Base-by-base conservation (phyloP, 2,329 filamentous ascomycete species). In the Trichoderma sp. region DNA sequence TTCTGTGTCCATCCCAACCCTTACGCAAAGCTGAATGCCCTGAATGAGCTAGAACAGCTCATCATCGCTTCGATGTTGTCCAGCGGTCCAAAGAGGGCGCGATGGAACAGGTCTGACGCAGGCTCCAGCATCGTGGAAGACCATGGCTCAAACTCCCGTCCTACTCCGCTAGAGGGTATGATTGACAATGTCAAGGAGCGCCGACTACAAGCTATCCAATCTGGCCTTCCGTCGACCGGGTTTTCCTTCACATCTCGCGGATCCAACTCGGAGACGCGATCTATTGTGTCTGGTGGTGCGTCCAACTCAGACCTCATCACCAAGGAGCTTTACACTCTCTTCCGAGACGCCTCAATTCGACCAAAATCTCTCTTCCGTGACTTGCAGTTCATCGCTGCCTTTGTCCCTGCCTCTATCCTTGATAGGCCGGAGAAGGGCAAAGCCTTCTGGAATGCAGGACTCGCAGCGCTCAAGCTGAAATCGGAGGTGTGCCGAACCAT, bases 1-100 rank as follows among this genome's bases (percentile, higher is more conserved):
- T 97, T 99, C 76, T 94, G 93, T 55, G 93, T 95, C 4, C 93
- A 97, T 75, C 93, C 93, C 0, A 97, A 96, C 78, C 96, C 96
- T 0, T 92, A 92, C 75, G 87, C 89, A 26, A 99, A 99, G 81
- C 87, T 99, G 13, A 91, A 92, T 74, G 92, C 93, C 0, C 84
- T 98, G 5, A 90, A 92, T 73, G 94, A 98, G 79, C 86, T 99
- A 6, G 91, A 97, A 77, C 89, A 92, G 55, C 86, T 99, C 59
- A 93, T 97, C 71, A 85, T 93, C 30, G 92, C 93, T 1, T 95
- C 92, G 0, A 82, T 95, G 36, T 73, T 79, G 30, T 79, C 80
- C 3, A 82, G 73, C 53, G 77, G 79, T 12, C 76, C 80, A 4
- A 82, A 79, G 73, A 79, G 78, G 64, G 75, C 79, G 3, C 77